Evolutionary conservation across 495 filamentous ascomycete species (phyloP), one percentile per base, ranked within the genome.

Genomic region (Neurospora sp.): DNA sequence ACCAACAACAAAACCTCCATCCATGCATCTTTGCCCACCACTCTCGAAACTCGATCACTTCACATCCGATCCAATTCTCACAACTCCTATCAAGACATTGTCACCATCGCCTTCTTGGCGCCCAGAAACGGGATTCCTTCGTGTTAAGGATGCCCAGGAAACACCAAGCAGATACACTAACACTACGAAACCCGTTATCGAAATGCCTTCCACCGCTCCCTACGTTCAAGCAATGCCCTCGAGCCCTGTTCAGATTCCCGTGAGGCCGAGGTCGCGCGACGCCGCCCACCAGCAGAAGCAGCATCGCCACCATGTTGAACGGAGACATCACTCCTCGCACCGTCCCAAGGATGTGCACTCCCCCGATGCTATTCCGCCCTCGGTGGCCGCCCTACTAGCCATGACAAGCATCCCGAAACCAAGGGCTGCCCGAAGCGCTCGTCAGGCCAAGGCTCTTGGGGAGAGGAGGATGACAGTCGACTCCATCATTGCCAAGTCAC

Each of bases 341-440:
- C 81, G 81, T 38, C 71, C 78, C 8, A 76, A 76, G 65, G 79
- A 82, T 69, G 77, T 79, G 8, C 85, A 87, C 76, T 83, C 83
- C 5, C 83, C 83, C 22, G 84, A 86, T 76, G 78, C 83, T 14
- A 82, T 89, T 65, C 86, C 88, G 38, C 83, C 88, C 10, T 88
- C 87, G 0, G 86, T 89, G 65, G 88, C 88, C 0, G 87, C 87
- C 4, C 81, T 90, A 70, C 83, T 90, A 6, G 88, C 88, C 45
- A 78, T 87, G 70, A 90, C 88, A 69, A 84, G 81, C 72, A 90
- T 90, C 72, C 88, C 88, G 4, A 83, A 82, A 4, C 86, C 82
- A 22, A 84, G 69, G 70, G 72, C 75, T 20, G 70, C 76, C 20
- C 74, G 78, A 73, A 76, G 77, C 71, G 17, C 75, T 69, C 74